These are phyloP conservation scores for Candida labiduridarum DNA, from an alignment of 1,139 yeast species.

Conservation along the genomic window DNA sequence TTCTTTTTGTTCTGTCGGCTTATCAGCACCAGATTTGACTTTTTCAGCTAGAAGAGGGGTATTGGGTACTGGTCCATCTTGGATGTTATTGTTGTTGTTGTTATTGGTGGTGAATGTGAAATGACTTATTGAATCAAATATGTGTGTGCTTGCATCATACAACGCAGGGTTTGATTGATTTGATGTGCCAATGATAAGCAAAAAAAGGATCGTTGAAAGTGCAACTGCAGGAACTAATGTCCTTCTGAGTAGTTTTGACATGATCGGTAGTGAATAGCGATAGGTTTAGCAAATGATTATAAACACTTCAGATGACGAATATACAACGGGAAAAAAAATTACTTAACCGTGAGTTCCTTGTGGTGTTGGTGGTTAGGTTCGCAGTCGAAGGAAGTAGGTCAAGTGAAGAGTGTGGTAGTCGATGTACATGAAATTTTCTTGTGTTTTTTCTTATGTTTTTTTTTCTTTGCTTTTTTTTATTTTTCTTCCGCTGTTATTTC, in stretches of 20 bases:
- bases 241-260: slow-evolving; percentile 15
- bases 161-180: slow-evolving; percentile 9
- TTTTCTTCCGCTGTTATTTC: background rate
- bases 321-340: background rate
- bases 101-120: slow-evolving; percentile 13
- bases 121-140: slow-evolving; percentile 25
- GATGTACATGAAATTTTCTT: background rate
- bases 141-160: slow-evolving; percentile 16
- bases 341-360: background rate
- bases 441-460: background rate
- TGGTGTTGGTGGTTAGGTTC: background rate
- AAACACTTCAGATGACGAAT: no score
- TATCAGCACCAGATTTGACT: background rate
- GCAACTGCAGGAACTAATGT: slow-evolving; percentile 13
- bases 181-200: slow-evolving; percentile 12
- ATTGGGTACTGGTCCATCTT: slow-evolving; percentile 4
- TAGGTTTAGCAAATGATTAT: background rate
- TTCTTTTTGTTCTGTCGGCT: background rate
- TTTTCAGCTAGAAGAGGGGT: background rate
- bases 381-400: background rate
- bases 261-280: background rate
- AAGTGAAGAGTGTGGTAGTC: no score
- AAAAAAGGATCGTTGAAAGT: slow-evolving; percentile 10
- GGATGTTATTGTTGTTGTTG: background rate
- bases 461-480: background rate